Evolutionary conservation across 805 yeast species (phyloP), one percentile per base, ranked within the genome.

Genomic region (Spencermartinsiella europaea): DNA sequence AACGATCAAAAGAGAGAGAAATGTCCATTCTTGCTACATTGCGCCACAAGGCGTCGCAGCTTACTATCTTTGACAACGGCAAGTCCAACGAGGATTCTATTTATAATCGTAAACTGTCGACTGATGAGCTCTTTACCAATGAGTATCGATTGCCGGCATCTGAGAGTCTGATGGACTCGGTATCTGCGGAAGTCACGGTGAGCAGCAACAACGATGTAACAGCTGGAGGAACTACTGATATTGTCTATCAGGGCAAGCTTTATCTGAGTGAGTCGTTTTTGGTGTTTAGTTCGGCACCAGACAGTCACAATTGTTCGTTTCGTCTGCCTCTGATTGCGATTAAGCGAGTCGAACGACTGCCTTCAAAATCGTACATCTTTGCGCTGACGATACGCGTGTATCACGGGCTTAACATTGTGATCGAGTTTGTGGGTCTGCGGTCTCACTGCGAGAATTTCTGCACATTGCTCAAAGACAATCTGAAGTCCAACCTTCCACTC

Each of bases 391-490:
- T 91, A 12, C 72, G 77, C 4, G 78, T 95, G 1, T 80, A 81
- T 47, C 80, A 83, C 25, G 85, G 81, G 14, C 61, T 83, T 47
- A 73, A 73, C 44, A 58, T 89, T 1, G 72, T 81, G 2, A 67
- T 90, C 19, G 87, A 85, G 56, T 80, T 90, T 58, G 79, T 87
- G 21, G 96, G 95, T 0, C 68, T 87, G 44, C 74, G 86, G 41
- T 79, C 89, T 15, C 82, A 80, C 34, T 80, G 93, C 46, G 97
- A 90, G 63, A 72, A 74, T 49, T 91, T 93, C 65, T 86, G 95
- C 39, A 80, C 78, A 34, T 70, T 69, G 27, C 68, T 91, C 52
- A 85, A 83, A 59, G 65, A 72, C 4, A 72, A 77, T 33, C 68
- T 89, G 53, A 80, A 75, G 57, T 72, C 75, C 34, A 88, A 86